These are phyloP conservation scores for Gnetum montanum DNA, from an alignment of 75 land plant species.

Conservation along the genomic window DNA sequence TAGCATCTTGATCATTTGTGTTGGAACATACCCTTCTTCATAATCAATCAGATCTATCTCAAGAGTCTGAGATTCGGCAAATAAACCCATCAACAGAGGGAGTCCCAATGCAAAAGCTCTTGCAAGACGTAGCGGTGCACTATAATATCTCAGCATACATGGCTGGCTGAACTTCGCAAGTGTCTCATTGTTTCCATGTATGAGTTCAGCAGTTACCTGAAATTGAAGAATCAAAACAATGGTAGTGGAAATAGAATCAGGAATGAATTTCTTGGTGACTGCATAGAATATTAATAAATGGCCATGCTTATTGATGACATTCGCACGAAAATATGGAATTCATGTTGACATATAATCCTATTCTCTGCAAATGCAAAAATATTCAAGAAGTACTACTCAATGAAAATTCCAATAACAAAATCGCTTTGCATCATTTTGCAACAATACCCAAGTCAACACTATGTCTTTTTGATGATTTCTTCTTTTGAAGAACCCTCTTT, in stretches of 20 bases:
- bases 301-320: not conserved
- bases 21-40: conserved; percentile 30
- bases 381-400: not conserved
- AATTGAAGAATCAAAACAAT: no score
- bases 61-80: conserved; percentile 51
- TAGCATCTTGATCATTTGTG: conserved; percentile 33
- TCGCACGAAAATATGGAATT: not conserved
- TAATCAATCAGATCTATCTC: conserved; percentile 31
- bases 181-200: conserved; percentile 34
- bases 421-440: no score
- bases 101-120: conserved; percentile 42
- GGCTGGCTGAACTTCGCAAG: conserved; percentile 59
- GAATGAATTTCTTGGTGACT: not conserved
- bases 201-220: conserved; percentile 64
- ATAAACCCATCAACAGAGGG: conserved; percentile 57
- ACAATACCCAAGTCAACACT: no score
- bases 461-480: no score
- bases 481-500: no score
- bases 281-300: not conserved
- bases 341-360: no score
- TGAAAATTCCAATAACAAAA: no score
- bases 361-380: not conserved
- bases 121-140: conserved; percentile 50
- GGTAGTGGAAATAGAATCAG: not conserved
- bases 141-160: conserved; percentile 67